Conservation (phyloP, 2,329 filamentous ascomycete species). For the Paraphoma chrysanthemicola region DNA sequence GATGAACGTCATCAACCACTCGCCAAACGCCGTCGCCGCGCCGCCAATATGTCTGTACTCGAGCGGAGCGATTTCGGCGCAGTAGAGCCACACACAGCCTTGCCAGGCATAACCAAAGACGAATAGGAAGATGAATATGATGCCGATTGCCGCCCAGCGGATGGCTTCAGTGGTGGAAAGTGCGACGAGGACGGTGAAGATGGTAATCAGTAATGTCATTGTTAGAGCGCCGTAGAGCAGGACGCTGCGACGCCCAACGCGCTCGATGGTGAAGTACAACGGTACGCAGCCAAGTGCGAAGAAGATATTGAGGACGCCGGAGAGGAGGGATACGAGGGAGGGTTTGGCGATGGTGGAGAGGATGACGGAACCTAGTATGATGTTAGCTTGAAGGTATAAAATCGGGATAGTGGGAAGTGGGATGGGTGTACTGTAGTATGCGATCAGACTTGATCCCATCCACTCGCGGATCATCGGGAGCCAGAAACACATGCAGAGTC, state of each 20-base stretch:
- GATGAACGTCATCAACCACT: constrained; percentile 20
- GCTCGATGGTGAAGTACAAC: constrained; percentile 20
- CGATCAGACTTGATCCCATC: constrained; percentile 22
- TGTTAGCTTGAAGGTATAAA: neutral
- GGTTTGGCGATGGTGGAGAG: constrained; percentile 10
- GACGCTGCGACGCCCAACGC: constrained; percentile 14
- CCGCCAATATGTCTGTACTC: constrained; percentile 15
- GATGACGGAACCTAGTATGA: constrained; percentile 10
- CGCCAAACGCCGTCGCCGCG: constrained; percentile 12
- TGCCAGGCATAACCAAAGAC: constrained; percentile 23
- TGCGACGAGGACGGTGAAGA: constrained; percentile 17
- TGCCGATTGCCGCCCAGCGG: constrained; percentile 19
- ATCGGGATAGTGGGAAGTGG: neutral
- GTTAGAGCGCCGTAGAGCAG: constrained; percentile 13
- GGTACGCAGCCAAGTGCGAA: constrained; percentile 20
- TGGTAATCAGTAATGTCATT: constrained; percentile 14
- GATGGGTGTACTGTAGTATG: constrained; percentile 16
- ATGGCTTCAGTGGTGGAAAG: constrained; percentile 3
- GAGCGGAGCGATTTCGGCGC: constrained; percentile 16
- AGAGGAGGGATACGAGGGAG: constrained; percentile 12
- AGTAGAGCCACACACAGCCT: constrained; percentile 19
- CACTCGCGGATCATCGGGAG: constrained; percentile 24
- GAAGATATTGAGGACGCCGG: constrained; percentile 17
- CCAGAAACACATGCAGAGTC: constrained; percentile 25
- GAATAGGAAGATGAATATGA: constrained; percentile 21